Evolutionary conservation across 805 yeast species (phyloP).

Genomic region (Kuraishia ogatae): DNA sequence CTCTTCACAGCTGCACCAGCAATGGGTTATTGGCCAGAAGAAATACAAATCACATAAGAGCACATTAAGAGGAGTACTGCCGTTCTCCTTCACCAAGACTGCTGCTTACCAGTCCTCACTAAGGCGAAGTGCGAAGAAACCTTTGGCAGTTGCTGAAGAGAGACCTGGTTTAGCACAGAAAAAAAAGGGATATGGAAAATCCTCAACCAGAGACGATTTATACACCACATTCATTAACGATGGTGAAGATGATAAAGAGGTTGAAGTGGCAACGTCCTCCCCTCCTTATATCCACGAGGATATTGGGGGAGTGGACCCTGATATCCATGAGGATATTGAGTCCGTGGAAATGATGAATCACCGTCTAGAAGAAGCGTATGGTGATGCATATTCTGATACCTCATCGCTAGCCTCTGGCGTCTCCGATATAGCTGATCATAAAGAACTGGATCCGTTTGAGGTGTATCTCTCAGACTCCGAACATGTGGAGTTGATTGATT

Average conservation of each 20-base stretch:
- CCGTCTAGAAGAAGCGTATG: not conserved
- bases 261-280: not conserved
- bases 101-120: not conserved
- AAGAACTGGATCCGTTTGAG: constrained; percentile 4
- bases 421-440: constrained; percentile 2
- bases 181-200: not conserved
- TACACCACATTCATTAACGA: not conserved
- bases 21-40: not conserved
- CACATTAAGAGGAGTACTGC: constrained; percentile 2
- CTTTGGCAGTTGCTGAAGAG: not conserved
- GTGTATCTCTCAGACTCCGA: constrained; percentile 7
- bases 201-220: not conserved
- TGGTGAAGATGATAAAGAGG: not conserved
- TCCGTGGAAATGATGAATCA: not conserved
- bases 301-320: not conserved
- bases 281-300: not conserved
- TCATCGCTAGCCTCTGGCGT: not conserved
- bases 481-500: constrained; percentile 4
- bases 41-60: not conserved
- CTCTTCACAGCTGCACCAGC: not conserved
- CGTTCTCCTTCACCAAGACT: constrained; percentile 1
- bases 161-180: not conserved
- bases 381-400: not conserved
- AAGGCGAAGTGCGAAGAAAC: not conserved
- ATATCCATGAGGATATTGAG: not conserved